phyloP scores from a whole-genome alignment of 768 basidiomycete genomes.

The Pulveroboletus sp. region DNA sequence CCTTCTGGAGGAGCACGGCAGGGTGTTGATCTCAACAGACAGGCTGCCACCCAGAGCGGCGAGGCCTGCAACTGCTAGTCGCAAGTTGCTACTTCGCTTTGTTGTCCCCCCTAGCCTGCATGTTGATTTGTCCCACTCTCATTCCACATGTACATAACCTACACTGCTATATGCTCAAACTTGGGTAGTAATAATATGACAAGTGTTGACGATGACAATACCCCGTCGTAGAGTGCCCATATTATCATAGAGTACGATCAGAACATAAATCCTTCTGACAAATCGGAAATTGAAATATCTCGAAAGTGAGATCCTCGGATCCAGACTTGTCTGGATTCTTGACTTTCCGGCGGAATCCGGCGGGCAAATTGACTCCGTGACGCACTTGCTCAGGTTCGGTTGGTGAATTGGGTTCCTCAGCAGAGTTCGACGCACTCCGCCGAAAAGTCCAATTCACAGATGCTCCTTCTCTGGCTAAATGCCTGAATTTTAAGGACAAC shows the following conservation, averaged over 20 bases:
- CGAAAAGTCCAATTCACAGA: too few species aligned
- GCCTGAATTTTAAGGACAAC: too few species aligned
- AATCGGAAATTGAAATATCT: neutral
- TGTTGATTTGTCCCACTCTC: conserved; percentile 13
- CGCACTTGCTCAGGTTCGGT: too few species aligned
- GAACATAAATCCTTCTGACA: too few species aligned
- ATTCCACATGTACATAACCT: conserved; percentile 29
- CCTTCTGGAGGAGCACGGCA: conserved; percentile 48
- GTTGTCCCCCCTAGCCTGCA: conserved; percentile 6
- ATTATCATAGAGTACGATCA: too few species aligned
- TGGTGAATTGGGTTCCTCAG: too few species aligned
- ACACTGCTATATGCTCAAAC: conserved; percentile 28
- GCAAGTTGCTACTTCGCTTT: conserved; percentile 7
- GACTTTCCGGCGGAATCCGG: too few species aligned
- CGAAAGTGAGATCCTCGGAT: too few species aligned
- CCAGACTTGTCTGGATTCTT: too few species aligned
- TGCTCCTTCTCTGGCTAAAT: too few species aligned
- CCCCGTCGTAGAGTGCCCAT: conserved; percentile 1
- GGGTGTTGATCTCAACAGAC: conserved; percentile 82
- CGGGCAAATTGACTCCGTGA: too few species aligned
- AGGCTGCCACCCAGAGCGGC: conserved; percentile 43
- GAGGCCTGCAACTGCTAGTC: conserved; percentile 76
- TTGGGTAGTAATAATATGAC: conserved; percentile 21
- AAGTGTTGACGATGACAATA: conserved; percentile 6
- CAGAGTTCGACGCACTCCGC: too few species aligned